phyloP scores from a whole-genome alignment of 305 asterid species.

The Rubia balearica region DNA sequence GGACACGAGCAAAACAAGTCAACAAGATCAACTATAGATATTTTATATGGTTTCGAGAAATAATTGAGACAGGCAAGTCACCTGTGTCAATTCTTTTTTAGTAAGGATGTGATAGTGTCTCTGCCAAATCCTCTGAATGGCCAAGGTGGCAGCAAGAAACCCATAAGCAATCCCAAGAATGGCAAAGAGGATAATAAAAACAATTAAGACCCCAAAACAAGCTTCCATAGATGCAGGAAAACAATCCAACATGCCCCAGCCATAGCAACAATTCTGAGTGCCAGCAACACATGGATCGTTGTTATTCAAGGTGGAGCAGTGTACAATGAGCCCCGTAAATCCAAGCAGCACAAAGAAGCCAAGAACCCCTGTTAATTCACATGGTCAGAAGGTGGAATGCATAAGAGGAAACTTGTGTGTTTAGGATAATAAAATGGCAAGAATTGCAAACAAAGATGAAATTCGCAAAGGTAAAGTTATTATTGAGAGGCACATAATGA shows the following conservation, averaged over 20 bases:
- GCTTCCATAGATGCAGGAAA: slow-evolving; percentile 55
- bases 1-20: not conserved
- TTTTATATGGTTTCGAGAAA: not conserved
- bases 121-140: slow-evolving; percentile 60
- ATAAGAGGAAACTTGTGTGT: not conserved
- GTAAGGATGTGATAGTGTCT: slow-evolving; percentile 57
- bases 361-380: slow-evolving; percentile 36
- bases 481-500: not conserved
- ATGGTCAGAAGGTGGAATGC: slow-evolving; percentile 1
- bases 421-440: not conserved
- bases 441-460: not conserved
- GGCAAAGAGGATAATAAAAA: slow-evolving; percentile 46
- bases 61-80: slow-evolving; percentile 11
- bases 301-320: slow-evolving; percentile 36
- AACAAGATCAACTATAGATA: not conserved
- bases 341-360: slow-evolving; percentile 53
- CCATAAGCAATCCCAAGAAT: slow-evolving; percentile 57
- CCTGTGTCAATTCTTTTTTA: slow-evolving; percentile 56
- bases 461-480: not conserved
- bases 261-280: slow-evolving; percentile 46
- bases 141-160: slow-evolving; percentile 52
- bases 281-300: slow-evolving; percentile 48
- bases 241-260: slow-evolving; percentile 53
- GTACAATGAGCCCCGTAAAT: slow-evolving; percentile 37
- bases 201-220: slow-evolving; percentile 37